Percentiles rank a stretch among this genome's conserved stretches.
Conservation (phyloP, 306 rosid genomes). For the Quercus mongolica region DNA sequence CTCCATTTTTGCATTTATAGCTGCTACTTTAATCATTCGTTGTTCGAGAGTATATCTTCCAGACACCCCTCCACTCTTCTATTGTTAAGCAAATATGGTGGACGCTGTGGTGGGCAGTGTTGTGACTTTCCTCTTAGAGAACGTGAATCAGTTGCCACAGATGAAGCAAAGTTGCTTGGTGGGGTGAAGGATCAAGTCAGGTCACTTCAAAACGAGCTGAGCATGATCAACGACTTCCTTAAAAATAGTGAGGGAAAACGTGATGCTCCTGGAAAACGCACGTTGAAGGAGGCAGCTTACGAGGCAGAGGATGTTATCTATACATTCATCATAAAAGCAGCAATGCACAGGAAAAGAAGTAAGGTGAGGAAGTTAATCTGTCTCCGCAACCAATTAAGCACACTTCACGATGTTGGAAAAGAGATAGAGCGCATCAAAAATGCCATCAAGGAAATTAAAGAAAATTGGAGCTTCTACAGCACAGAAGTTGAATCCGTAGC, state of each 20-base stretch:
- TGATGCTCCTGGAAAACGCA: accelerated
- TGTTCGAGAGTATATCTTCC: too few species aligned
- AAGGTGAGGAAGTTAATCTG: background rate
- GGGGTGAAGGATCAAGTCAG: too few species aligned
- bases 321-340: background rate
- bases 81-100: background rate
- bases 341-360: background rate
- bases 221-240: background rate
- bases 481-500: background rate
- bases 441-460: background rate
- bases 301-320: too few species aligned
- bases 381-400: background rate
- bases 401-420: too few species aligned
- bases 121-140: too few species aligned
- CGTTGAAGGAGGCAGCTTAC: background rate
- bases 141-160: too few species aligned
- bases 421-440: background rate
- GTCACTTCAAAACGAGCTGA: background rate
- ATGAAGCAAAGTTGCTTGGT: too few species aligned
- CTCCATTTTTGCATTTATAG: too few species aligned
- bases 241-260: background rate
- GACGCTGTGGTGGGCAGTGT: too few species aligned
- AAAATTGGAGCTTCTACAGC: too few species aligned
- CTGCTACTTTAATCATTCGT: too few species aligned
- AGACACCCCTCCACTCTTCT: too few species aligned